Evolutionary conservation across 768 basidiomycete genomes (phyloP), one percentile per base, ranked within the genome.

Genomic region (Lactifluus piperatus): DNA sequence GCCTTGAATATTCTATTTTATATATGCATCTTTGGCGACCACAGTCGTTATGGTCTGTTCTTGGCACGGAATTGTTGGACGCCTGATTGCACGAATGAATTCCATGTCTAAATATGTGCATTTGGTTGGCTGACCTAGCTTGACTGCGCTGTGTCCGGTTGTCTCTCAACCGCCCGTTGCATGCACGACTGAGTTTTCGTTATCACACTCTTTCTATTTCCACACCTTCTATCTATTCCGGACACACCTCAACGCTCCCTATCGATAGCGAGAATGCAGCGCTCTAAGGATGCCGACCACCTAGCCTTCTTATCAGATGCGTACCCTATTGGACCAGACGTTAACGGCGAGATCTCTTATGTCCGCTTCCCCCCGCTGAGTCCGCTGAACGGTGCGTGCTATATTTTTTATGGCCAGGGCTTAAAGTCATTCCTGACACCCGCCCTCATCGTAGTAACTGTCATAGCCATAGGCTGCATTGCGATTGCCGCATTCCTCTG

Each of bases 11-110:
- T 63, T 51, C 39, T 62, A 48, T 50, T 39, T 49, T 63, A 56
- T 63, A 57, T 62, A 56, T 46, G 59, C 59, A 45, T 56, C 50
- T 56, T 52, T 51, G 56, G 49, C 49, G 49, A 43, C 41, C 43
- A 37, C n/a, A 27, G 54, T 29, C 37, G 47, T 62, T 36, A 56
- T 56, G 36, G 50, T 51, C 43, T n/a, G n/a, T n/a, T 37, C 37
- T 20, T 47, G 44, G 16, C 18, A 30, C 57, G 14, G 49, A 39
- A 32, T 44, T 54, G 52, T 62, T 45, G 52, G 53, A 55, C 52
- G 53, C 53, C 46, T 46, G 39, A 54, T 39, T 39, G 41, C 39
- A 51, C 30, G 30, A 56, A 62, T 62, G 62, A 56, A 62, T 56
- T 54, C 60, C 54, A 52, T 56, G 39, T 44, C 60, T 39, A 60